phyloP scores from a whole-genome alignment of 305 asterid genomes.

The Fraxinus velutina region DNA sequence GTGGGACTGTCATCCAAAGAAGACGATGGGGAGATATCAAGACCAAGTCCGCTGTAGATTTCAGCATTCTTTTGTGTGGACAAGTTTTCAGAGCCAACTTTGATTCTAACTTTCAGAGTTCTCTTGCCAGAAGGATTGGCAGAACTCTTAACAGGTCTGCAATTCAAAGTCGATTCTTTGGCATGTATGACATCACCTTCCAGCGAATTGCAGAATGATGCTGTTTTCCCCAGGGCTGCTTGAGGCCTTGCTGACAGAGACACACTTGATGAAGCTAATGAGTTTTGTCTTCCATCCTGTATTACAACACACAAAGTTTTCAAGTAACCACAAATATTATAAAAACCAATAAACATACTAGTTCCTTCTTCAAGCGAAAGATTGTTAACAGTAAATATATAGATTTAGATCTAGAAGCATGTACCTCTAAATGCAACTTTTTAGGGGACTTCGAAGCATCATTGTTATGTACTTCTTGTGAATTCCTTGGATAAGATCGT shows the following conservation, averaged over 20 bases:
- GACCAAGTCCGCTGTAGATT: conserved; percentile 90
- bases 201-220: conserved; percentile 32
- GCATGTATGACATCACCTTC: conserved; percentile 39
- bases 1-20: conserved; percentile 69
- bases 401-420: conserved; percentile 24
- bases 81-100: conserved; percentile 68
- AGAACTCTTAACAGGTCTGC: conserved; percentile 41
- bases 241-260: conserved; percentile 49
- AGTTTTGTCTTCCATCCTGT: conserved; percentile 63
- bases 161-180: conserved; percentile 46
- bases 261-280: conserved; percentile 50
- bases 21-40: conserved; percentile 80
- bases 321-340: conserved; percentile 25
- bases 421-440: conserved; percentile 61
- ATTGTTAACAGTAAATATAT: neutral
- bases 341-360: conserved; percentile 9
- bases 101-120: conserved; percentile 71
- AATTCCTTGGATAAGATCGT: conserved; percentile 55
- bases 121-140: conserved; percentile 54
- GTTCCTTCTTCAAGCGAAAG: neutral
- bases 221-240: conserved; percentile 44
- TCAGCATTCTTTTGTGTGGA: conserved; percentile 73
- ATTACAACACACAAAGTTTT: conserved; percentile 34
- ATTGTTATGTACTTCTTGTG: conserved; percentile 42
- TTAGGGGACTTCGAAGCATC: conserved; percentile 49